Base-by-base conservation (phyloP, 2,329 filamentous ascomycete species). In the Aspergillus intermedius region DNA sequence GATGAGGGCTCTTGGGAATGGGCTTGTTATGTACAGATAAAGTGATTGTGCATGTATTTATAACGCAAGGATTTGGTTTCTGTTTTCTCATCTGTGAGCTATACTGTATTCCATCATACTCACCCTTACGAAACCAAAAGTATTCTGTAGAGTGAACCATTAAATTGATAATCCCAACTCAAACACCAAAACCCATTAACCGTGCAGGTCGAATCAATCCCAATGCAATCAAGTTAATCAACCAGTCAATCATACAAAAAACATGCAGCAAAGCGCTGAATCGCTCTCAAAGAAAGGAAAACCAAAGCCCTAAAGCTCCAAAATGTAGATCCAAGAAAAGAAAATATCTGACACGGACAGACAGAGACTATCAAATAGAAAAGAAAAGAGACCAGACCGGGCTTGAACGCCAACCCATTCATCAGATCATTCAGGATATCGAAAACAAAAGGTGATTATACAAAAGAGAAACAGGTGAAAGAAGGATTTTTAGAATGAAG, bases 1-100 rank as follows among this genome's bases (percentile, higher is more conserved):
- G 19, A 15, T 19, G 40, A 46, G 12, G 35, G 23, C 12, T 44
- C 23, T 17, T 56, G 50, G 46, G 49, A 41, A 50, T 52, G 49
- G 54, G 54, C 50, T 57, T 56, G 48, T 54, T 50, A 54, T 65
- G 62, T 65, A 65, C 62, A 63, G 60, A 64, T 65, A 65, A 59
- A 60, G 58, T 56, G 53, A 50, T 50, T 50, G 60, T 62, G 60
- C 60, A 58, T 58, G 60, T 65, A 64, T 61, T 61, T 64, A 62
- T 63, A 58, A 48, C 43, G 21, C 21, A 22, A 22, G 46, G 43
- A 45, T 55, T 22, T 22, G 21, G 21, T 52, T 39, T 39, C 19
- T 19, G 19, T 39, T 19, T 39, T 7, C 35, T 39, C n/a, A 22
- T 5, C 21, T 22, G 21, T 22, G 21, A 22, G 3, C 35, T 17